These are phyloP conservation scores for Plantago major DNA, from an alignment of 257 asterid species.

Conservation along the genomic window DNA sequence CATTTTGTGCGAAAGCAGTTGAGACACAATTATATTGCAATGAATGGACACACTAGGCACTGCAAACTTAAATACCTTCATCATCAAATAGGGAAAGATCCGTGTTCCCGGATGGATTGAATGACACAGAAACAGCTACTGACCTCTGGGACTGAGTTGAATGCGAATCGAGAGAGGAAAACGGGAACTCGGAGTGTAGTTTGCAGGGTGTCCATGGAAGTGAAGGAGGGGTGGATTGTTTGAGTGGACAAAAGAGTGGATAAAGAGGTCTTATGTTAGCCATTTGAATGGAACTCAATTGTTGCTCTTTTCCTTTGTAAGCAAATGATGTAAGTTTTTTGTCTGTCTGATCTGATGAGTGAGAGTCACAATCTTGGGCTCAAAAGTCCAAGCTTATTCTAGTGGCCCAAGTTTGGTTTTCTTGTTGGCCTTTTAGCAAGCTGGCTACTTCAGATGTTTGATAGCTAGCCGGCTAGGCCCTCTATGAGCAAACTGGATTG, in stretches of 20 bases:
- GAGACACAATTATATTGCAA: neutral
- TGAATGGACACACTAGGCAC: too few species aligned
- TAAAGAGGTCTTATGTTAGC: conserved; percentile 51
- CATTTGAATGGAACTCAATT: conserved; percentile 30
- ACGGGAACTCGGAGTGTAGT: conserved; percentile 17
- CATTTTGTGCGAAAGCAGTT: neutral
- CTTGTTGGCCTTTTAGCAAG: neutral
- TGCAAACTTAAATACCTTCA: conserved; percentile 22
- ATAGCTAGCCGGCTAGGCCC: too few species aligned
- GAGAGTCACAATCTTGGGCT: neutral
- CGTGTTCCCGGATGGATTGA: conserved; percentile 69
- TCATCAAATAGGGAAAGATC: conserved; percentile 67
- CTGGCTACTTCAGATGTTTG: too few species aligned
- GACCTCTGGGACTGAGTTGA: conserved; percentile 24
- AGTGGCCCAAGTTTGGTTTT: neutral
- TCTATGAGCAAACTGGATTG: too few species aligned
- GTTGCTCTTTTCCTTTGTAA: neutral
- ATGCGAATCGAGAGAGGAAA: conserved; percentile 16
- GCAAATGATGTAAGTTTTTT: too few species aligned
- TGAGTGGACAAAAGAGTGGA: conserved; percentile 44
- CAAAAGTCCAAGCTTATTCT: neutral
- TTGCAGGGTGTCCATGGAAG: conserved; percentile 35
- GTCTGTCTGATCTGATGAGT: neutral
- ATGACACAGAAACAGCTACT: conserved; percentile 47
- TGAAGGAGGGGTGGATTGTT: conserved; percentile 24